phyloP scores from a whole-genome alignment of 2,329 filamentous ascomycete genomes.

The Rachicladosporium sp. region DNA sequence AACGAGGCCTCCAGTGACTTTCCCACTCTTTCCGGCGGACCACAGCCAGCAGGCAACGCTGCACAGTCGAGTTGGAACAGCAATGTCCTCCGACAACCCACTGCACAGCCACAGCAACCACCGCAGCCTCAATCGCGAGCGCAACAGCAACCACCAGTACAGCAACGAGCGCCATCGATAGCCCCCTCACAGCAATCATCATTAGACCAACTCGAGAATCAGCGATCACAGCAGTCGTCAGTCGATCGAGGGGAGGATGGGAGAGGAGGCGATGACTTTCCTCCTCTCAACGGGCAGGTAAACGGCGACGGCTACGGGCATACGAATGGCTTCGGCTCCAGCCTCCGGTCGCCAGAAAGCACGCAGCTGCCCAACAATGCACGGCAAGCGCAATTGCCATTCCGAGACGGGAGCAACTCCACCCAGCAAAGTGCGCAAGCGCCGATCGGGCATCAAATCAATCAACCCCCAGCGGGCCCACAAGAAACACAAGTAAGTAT shows the following conservation, averaged over 20 bases:
- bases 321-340: conserved; percentile 13
- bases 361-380: conserved; percentile 12
- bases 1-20: conserved; percentile 42
- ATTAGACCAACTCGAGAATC: conserved; percentile 42
- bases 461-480: background rate
- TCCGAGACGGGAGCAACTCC: conserved; percentile 12
- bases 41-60: conserved; percentile 40
- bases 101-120: conserved; percentile 17
- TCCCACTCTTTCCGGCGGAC: conserved; percentile 46
- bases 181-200: conserved; percentile 32
- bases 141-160: conserved; percentile 37
- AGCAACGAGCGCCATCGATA: conserved; percentile 35
- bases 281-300: conserved; percentile 43
- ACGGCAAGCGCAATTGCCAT: conserved; percentile 15
- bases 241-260: conserved; percentile 19
- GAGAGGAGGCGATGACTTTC: conserved; percentile 46
- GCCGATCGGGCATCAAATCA: conserved; percentile 11
- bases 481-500: conserved; percentile 1
- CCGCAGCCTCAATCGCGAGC: conserved; percentile 9
- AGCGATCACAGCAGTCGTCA: conserved; percentile 28
- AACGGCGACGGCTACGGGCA: conserved; percentile 29
- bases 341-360: conserved; percentile 14
- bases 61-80: conserved; percentile 45
- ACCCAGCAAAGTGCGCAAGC: conserved; percentile 13
- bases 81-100: conserved; percentile 38